These are phyloP conservation scores for Penicillium occitanis DNA, from an alignment of 2,329 filamentous ascomycete genomes.

Conservation along the genomic window DNA sequence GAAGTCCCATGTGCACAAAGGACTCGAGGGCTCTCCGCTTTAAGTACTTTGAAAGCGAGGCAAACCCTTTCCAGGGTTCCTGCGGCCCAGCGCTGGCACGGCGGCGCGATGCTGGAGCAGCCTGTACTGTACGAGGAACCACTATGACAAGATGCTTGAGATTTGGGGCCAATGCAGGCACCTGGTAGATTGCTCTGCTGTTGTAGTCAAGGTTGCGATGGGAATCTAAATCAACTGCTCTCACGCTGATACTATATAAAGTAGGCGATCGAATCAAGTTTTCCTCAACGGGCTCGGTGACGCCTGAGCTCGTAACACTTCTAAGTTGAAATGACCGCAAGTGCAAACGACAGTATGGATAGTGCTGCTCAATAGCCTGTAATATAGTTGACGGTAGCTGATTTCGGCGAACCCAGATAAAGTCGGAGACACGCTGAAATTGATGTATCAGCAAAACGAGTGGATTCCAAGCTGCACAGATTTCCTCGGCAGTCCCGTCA, in stretches of 20 bases:
- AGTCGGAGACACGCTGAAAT: constrained; percentile 4
- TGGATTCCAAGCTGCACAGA: not conserved
- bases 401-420: constrained; percentile 5
- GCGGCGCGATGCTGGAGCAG: not conserved
- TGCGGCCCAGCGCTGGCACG: not conserved
- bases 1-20: not conserved
- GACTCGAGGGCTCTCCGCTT: constrained; percentile 3
- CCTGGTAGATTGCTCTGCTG: not conserved
- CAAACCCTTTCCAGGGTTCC: constrained; percentile 13
- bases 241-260: constrained; percentile 8
- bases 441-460: not conserved
- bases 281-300: not conserved
- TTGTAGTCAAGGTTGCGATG: constrained; percentile 1
- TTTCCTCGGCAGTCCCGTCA: constrained; percentile 8
- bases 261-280: constrained; percentile 9
- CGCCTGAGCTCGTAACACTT: not conserved
- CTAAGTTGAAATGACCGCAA: constrained; percentile 12
- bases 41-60: not conserved
- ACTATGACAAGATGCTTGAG: constrained; percentile 15
- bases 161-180: constrained; percentile 11
- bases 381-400: constrained; percentile 6
- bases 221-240: no score
- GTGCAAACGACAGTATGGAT: constrained; percentile 14
- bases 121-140: not conserved
- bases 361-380: constrained; percentile 3